Percentiles rank a stretch among this genome's conserved stretches.
Conservation (phyloP, 2,329 filamentous ascomycete species). For the Aspergillus eucalypticola region DNA sequence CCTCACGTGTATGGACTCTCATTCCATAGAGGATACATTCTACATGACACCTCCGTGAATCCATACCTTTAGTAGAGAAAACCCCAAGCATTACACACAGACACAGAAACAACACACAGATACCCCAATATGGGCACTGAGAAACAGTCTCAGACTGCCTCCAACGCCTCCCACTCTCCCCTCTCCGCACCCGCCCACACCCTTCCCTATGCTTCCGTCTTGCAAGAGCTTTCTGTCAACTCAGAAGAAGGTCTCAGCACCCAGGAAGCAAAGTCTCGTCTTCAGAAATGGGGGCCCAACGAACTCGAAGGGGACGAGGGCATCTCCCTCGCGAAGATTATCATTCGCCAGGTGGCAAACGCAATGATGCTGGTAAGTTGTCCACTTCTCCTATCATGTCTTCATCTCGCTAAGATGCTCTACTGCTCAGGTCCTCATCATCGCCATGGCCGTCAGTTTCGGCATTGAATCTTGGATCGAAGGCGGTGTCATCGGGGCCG, state of each 20-base stretch:
- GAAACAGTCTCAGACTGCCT: not conserved
- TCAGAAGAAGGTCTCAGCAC: constrained; percentile 59
- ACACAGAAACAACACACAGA: not conserved
- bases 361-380: constrained; percentile 64
- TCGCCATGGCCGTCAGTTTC: constrained; percentile 68
- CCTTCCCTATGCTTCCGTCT: constrained; percentile 55
- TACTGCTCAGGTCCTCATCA: constrained; percentile 64
- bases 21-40: constrained; percentile 33
- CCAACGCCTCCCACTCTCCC: constrained; percentile 24
- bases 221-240: constrained; percentile 58
- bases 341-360: constrained; percentile 67
- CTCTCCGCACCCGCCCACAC: constrained; percentile 65
- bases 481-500: constrained; percentile 60
- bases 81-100: constrained; percentile 9
- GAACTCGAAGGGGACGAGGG: constrained; percentile 65
- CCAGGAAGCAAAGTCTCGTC: constrained; percentile 55
- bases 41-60: constrained; percentile 37
- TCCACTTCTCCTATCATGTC: not conserved
- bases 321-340: constrained; percentile 69
- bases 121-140: constrained; percentile 4
- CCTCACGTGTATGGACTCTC: constrained; percentile 33
- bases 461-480: constrained; percentile 61
- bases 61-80: constrained; percentile 14
- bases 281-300: constrained; percentile 62
- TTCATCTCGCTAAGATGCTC: too few relatives aligned